These are phyloP conservation scores for Microsporum audouinii DNA, from an alignment of 2,329 filamentous ascomycete genomes.

Conservation along the genomic window DNA sequence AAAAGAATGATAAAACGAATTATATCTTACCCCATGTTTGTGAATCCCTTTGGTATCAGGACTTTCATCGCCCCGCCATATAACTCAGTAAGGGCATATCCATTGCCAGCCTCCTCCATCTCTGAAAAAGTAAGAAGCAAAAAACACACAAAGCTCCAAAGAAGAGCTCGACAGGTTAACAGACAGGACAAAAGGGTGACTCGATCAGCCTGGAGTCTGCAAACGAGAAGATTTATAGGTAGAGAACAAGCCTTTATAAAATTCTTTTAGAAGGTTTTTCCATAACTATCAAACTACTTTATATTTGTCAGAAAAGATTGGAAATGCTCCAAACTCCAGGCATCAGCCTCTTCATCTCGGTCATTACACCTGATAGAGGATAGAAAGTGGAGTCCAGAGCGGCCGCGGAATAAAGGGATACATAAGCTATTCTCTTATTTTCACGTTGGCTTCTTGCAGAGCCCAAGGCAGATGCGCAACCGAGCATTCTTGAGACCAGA, in stretches of 20 bases:
- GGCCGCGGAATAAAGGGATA: neutral
- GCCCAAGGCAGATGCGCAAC: neutral
- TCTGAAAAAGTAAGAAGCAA: neutral
- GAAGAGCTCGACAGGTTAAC: neutral
- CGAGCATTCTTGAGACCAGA: neutral
- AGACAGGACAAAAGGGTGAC: neutral
- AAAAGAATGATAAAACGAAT: neutral
- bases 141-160: neutral
- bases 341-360: neutral
- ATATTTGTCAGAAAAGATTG: neutral
- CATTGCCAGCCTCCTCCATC: conserved; percentile 5
- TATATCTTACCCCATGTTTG: conserved; percentile 18
- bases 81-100: conserved; percentile 11
- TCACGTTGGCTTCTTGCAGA: too few species aligned
- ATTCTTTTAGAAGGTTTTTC: neutral
- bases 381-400: neutral
- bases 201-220: neutral
- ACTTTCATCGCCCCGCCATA: conserved; percentile 20
- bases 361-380: neutral
- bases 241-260: neutral
- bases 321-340: neutral
- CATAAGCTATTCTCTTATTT: neutral
- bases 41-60: conserved; percentile 16
- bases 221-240: neutral
- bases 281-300: neutral